These are phyloP conservation scores for Talaromyces sp. DNA, from an alignment of 2,329 filamentous ascomycete species.

Conservation along the genomic window DNA sequence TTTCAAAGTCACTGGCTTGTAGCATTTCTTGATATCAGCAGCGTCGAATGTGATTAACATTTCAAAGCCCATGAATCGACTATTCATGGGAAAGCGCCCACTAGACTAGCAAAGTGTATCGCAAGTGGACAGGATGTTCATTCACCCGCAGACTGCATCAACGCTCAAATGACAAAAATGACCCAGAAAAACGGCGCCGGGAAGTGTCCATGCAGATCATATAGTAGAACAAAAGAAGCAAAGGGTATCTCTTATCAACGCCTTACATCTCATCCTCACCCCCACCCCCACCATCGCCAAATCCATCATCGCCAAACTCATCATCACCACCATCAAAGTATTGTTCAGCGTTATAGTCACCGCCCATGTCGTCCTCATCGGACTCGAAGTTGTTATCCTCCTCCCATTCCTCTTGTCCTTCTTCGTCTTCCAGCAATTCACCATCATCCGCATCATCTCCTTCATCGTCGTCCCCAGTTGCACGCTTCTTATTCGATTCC, in stretches of 20 bases:
- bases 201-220: not conserved
- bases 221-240: constrained; percentile 20
- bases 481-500: constrained; percentile 35
- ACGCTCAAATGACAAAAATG: constrained; percentile 5
- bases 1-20: too few species aligned
- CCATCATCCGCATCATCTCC: constrained; percentile 33
- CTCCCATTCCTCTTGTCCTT: constrained; percentile 56
- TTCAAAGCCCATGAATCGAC: too few species aligned
- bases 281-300: constrained; percentile 57
- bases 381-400: constrained; percentile 63
- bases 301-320: constrained; percentile 57
- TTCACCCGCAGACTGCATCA: not conserved
- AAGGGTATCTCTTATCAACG: constrained; percentile 35
- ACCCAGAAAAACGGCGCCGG: constrained; percentile 1
- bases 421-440: constrained; percentile 39
- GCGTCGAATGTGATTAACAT: too few species aligned
- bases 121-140: not conserved
- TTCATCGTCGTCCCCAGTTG: constrained; percentile 32
- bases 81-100: too few species aligned
- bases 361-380: constrained; percentile 61
- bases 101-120: not conserved
- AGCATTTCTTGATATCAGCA: too few species aligned
- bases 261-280: constrained; percentile 49
- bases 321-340: constrained; percentile 65
- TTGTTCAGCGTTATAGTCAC: constrained; percentile 66